Base-by-base conservation (phyloP, 23 red algal species). In the Agarophyton chilense region DNA sequence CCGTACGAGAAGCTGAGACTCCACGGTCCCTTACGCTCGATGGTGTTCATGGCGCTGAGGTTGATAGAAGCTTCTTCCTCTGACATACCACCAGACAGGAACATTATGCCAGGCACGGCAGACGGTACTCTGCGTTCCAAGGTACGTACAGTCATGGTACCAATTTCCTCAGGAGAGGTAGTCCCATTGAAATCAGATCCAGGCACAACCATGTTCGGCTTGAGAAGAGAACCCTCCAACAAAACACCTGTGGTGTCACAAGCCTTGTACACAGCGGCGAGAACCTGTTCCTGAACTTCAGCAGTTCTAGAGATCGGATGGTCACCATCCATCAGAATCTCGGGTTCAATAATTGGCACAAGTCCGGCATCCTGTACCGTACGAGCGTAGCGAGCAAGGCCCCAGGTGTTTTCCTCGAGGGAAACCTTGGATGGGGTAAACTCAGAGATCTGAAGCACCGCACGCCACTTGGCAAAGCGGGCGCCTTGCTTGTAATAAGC, bases 301-400 rank as follows among this genome's bases (percentile, higher is more conserved):
- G 96, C 96, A 18, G 88, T 93, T 34, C 93, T 56, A 33, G 52
- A 84, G 38, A 98, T 98, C 46, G 66, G 51, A 52, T 98, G 96
- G 62, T 95, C 96, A 10, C 96, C 96, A 57, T 98, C 96, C 96
- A 98, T 94, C 54, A 98, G 87, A 42, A 98, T 93, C 72, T 98
- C 96, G 38, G 96, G 96, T 53, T 98, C 96, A 81, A 98, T 98
- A 65, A 98, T 98, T 26, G 96, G 96, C 72, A 98, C 96, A 34
- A 98, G 89, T 10, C 96, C 96, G 12, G 79, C 86, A 14, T 98
- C 93, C 86, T 98, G 96, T 14, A 94, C 90, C 33, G 90, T 98
- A 25, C 83, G 81, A 1, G 96, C 96, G 91, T 98, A 98, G 53
- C 96, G 88, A 16, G 96, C 96, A 36, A 98, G 93, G 52, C 96